Base-by-base conservation (phyloP, 768 basidiomycete species). In the Hygrocybe punicea region DNA sequence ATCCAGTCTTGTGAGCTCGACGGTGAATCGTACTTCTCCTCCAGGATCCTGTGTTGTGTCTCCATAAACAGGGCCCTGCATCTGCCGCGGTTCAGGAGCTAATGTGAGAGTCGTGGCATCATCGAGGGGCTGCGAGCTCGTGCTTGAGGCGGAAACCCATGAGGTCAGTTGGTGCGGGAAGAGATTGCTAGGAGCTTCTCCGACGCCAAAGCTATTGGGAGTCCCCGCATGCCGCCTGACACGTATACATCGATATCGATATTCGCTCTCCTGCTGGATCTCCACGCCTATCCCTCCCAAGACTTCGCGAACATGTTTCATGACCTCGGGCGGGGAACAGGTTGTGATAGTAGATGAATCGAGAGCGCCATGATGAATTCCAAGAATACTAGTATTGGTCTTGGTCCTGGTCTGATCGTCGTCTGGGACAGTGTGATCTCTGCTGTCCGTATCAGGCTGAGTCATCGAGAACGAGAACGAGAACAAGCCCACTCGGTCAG, bases 1-100 rank as follows among this genome's bases (percentile, higher is more conserved):
- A 71, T 92, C 89, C 65, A 99, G 78, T 64, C 90, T 78, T 48
- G 96, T 98, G 60, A 99, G 74, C 76, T 99, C 97, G 60, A 98
- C 89, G 11, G 86, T 91, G 78, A 98, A 98, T 62, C 91, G 85
- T 62, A 99, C 93, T 84, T 98, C 97, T 63, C 96, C 96, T 25
- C 93, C 93, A 17, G 84, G 83, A 66, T 98, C 97, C 62, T 89
- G 83, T 3, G 78, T 68, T n/a, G 75, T 63, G 56, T 91, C 91
- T 13, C 95, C 95, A 65, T 96, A 98, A 21, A 87, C 67, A 19
- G 85, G 73, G 55, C 87, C 82, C n/a, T 66, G 62, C 51, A 72
- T 73, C 16, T 75, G 34, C 40, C 69, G 51, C 2, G 79, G 73
- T 58, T 84, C 83, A 24, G 53, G 29, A 23, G 24, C 33, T 67